Evolutionary conservation across 1,139 yeast genomes (phyloP), one percentile per base, ranked within the genome.

Genomic region (Diutina siamensis): DNA sequence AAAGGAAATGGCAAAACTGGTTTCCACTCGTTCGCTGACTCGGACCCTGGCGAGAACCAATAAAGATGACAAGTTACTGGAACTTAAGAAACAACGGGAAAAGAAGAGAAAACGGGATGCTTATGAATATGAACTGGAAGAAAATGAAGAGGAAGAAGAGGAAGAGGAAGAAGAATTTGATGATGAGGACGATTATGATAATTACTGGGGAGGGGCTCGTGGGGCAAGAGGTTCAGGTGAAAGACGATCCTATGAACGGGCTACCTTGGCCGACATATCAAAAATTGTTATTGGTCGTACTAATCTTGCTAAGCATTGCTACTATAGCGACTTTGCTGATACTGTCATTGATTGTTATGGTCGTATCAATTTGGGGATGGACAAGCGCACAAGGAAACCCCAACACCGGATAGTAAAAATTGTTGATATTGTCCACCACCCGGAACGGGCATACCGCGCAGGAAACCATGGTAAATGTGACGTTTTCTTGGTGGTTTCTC

Each of bases 331-430:
- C 27, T 89, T 92, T 61, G 79, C 75, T 46, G 79, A 76, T 20
- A 72, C 76, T 1, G 74, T 85, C 13, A 68, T 75, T 35, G 94
- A 87, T 22, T 78, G 94, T 42, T 87, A 72, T 60, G 94, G 92
- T 32, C 76, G 89, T 53, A 79, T 92, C 46, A 86, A 87, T 58
- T 74, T 89, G 49, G 96, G 95, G 4, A 58, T 68, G 40, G 84
- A 83, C 55, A 73, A 72, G 46, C 72, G 78, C 45, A 76, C 80
- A 7, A 77, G 82, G 44, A 67, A 67, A 52, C 74, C 83, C n/a
- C 75, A 78, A 50, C 92, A 92, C 62, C 73, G 97, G 54, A 75
- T 89, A 76, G 95, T 92, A 44, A 83, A 79, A 57, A 78, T 94
- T 46, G 81, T 79, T 52, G 83, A 78, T 47, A 72, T 82, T 28